phyloP scores from a whole-genome alignment of 2,329 filamentous ascomycete species.

The Pseudogymnoascus sp. region DNA sequence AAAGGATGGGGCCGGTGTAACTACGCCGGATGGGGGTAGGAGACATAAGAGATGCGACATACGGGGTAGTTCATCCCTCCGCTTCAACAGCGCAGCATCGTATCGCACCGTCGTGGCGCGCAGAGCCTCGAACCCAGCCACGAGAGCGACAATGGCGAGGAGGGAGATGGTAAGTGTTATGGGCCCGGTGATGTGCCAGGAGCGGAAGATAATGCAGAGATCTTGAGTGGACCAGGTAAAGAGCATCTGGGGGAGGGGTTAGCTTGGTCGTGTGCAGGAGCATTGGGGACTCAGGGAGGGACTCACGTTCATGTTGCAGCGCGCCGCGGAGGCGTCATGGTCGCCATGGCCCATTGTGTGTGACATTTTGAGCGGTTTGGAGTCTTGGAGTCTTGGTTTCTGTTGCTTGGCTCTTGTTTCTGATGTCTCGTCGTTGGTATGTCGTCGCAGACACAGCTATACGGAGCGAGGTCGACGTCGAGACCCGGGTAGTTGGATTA shows the following conservation, averaged over 20 bases:
- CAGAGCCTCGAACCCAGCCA: slow-evolving; percentile 88
- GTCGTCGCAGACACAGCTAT: not conserved
- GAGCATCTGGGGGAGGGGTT: slow-evolving; percentile 62
- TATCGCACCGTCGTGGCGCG: slow-evolving; percentile 71
- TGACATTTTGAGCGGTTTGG: not conserved
- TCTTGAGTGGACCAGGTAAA: slow-evolving; percentile 94
- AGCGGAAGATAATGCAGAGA: slow-evolving; percentile 90
- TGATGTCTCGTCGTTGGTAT: not conserved
- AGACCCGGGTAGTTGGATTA: not conserved
- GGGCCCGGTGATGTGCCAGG: slow-evolving; percentile 77
- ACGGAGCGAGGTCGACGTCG: not conserved
- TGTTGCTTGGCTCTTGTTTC: not conserved
- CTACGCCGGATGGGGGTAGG: not conserved
- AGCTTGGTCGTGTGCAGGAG: not conserved
- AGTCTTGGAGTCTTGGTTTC: not conserved
- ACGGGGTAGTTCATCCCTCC: slow-evolving; percentile 23
- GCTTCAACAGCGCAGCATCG: slow-evolving; percentile 44
- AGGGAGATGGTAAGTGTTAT: slow-evolving; percentile 74
- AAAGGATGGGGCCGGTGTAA: not conserved
- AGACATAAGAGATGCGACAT: slow-evolving; percentile 16
- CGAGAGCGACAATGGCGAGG: slow-evolving; percentile 70
- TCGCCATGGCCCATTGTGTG: slow-evolving; percentile 46
- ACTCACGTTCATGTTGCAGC: slow-evolving; percentile 88
- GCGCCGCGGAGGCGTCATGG: slow-evolving; percentile 51
- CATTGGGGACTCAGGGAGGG: not conserved